These are phyloP conservation scores for Oryza longistaminata DNA, from an alignment of 176 grass and related monocot genomes.

Conservation along the genomic window DNA sequence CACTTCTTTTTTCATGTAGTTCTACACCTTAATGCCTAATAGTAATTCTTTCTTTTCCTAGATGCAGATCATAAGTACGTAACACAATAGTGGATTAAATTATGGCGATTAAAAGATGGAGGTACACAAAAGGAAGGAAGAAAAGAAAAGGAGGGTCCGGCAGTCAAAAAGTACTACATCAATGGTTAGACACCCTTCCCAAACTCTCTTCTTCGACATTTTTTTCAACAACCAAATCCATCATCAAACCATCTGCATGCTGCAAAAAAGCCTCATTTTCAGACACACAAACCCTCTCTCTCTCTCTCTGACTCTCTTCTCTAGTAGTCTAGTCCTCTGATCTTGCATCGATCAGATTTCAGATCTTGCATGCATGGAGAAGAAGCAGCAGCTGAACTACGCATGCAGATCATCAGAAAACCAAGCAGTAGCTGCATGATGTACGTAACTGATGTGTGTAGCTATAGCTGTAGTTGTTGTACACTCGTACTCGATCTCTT, in stretches of 20 bases:
- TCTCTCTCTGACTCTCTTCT: slow-evolving; percentile 4
- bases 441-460: background rate
- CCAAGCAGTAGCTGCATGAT: background rate
- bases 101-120: slow-evolving; percentile 7
- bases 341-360: background rate
- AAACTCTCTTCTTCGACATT: background rate
- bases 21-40: no score
- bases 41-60: background rate
- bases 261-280: background rate
- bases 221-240: slow-evolving; percentile 28
- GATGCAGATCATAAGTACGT: background rate
- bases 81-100: background rate
- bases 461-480: slow-evolving; percentile 13
- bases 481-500: slow-evolving; percentile 18
- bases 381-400: slow-evolving; percentile 16
- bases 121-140: background rate
- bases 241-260: background rate
- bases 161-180: slow-evolving; percentile 25
- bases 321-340: no score
- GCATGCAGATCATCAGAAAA: slow-evolving; percentile 13
- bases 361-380: background rate
- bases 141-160: no score
- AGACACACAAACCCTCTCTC: background rate
- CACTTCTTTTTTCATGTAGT: background rate
- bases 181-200: slow-evolving; percentile 5